These are phyloP conservation scores for Metschnikowia noctiluminum DNA, from an alignment of 805 yeast species.

Conservation along the genomic window DNA sequence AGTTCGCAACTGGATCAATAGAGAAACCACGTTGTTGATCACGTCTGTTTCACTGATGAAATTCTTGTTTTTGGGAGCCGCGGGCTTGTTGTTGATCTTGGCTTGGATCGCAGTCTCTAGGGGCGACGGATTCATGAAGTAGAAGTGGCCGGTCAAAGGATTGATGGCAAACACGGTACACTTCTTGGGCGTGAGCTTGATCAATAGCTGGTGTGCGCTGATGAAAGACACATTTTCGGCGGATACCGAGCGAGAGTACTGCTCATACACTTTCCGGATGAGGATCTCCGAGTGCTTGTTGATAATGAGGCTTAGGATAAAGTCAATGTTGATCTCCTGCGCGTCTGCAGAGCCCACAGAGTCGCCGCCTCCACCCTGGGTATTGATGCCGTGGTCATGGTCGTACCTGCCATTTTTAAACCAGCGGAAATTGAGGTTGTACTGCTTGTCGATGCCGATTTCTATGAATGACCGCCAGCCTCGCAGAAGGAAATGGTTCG, in stretches of 20 bases:
- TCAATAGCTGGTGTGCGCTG: slow-evolving; percentile 32
- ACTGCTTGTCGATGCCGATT: slow-evolving; percentile 51
- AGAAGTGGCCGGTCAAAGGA: slow-evolving; percentile 40
- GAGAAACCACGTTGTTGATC: slow-evolving; percentile 28
- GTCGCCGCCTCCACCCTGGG: background rate
- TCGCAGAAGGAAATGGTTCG: slow-evolving; percentile 39
- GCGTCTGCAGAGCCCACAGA: slow-evolving; percentile 19
- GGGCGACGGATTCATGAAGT: slow-evolving; percentile 38
- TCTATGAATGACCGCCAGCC: slow-evolving; percentile 54
- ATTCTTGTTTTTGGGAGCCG: slow-evolving; percentile 15
- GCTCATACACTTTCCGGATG: slow-evolving; percentile 23
- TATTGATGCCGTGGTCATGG: slow-evolving; percentile 16
- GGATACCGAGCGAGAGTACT: slow-evolving; percentile 11
- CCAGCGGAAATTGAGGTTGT: slow-evolving; percentile 58
- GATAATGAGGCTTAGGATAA: slow-evolving; percentile 32
- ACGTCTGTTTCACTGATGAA: slow-evolving; percentile 31
- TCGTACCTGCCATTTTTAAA: slow-evolving; percentile 50
- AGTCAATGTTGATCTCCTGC: slow-evolving; percentile 34
- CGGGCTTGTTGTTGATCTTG: slow-evolving; percentile 28
- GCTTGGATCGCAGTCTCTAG: slow-evolving; percentile 31
- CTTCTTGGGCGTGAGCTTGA: slow-evolving; percentile 31
- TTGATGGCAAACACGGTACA: slow-evolving; percentile 37
- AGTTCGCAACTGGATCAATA: slow-evolving; percentile 45
- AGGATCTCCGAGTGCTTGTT: slow-evolving; percentile 38
- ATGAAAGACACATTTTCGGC: slow-evolving; percentile 17